phyloP scores from a whole-genome alignment of 805 yeast genomes.

The Yamadazyma kitorensis region DNA sequence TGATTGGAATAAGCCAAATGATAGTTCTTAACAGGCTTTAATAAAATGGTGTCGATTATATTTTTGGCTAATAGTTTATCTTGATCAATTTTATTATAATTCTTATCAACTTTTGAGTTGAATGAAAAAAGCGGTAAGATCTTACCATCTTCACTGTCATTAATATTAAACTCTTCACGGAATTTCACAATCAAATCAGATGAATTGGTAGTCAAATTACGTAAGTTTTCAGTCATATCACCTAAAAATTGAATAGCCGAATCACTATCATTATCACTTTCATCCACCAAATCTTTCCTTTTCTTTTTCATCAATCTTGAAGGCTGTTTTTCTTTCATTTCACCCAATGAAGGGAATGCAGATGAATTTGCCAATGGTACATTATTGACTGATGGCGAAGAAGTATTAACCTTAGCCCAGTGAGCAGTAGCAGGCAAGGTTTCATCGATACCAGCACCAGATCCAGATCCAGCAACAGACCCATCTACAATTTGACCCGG shows the following conservation, averaged over 20 bases:
- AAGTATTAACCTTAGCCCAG: conserved; percentile 45
- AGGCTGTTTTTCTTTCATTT: conserved; percentile 35
- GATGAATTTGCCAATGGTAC: conserved; percentile 44
- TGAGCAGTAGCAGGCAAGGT: conserved; percentile 68
- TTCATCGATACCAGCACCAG: conserved; percentile 10
- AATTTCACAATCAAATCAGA: conserved; percentile 41
- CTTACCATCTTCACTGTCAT: conserved; percentile 10
- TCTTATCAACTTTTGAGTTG: conserved; percentile 30
- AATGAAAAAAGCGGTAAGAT: conserved; percentile 51
- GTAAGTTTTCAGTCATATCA: conserved; percentile 43
- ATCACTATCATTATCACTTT: conserved; percentile 40
- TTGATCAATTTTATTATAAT: conserved; percentile 25
- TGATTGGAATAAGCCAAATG: conserved; percentile 46
- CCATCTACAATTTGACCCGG: background rate
- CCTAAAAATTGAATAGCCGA: conserved; percentile 48
- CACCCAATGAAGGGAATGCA: conserved; percentile 61
- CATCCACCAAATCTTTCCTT: conserved; percentile 42
- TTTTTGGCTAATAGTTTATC: conserved; percentile 36
- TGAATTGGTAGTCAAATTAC: conserved; percentile 30
- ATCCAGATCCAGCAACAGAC: conserved; percentile 4
- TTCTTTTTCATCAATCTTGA: conserved; percentile 31
- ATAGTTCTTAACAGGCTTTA: conserved; percentile 42
- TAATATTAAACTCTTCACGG: conserved; percentile 17
- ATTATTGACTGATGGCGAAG: conserved; percentile 33
- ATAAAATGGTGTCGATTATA: conserved; percentile 39